Conservation (phyloP, 371 early-diverging fungal species). For the Mortierella sp. region DNA sequence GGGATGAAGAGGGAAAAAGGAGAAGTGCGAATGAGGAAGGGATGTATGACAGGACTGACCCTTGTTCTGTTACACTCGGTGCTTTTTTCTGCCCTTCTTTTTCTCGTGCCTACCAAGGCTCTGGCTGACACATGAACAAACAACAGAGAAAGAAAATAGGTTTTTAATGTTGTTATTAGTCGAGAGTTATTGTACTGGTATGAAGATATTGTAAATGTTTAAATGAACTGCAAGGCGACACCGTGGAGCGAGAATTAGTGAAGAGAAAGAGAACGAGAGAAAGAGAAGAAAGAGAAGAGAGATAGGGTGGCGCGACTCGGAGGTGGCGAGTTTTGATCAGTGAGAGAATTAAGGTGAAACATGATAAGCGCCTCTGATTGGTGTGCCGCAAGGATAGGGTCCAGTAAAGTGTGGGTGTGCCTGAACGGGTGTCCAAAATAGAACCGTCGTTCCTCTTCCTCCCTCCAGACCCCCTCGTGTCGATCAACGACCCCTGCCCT, state of each 20-base stretch:
- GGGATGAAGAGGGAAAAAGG: not conserved
- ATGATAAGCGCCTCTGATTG: not conserved
- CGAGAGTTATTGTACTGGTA: constrained; percentile 17
- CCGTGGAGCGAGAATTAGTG: not conserved
- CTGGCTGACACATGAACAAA: not conserved
- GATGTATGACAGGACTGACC: not conserved
- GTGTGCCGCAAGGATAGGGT: not conserved
- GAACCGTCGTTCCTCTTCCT: not conserved
- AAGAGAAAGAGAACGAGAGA: too few species aligned
- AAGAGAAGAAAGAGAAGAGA: not conserved
- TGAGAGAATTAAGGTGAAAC: constrained; percentile 9
- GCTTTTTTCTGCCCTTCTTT: not conserved
- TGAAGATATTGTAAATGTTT: not conserved
- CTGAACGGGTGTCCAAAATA: not conserved
- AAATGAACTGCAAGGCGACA: not conserved
- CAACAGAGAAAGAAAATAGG: not conserved
- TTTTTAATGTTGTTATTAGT: constrained; percentile 15
- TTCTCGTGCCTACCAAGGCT: not conserved
- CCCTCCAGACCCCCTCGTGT: not conserved
- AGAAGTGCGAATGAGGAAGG: not conserved
- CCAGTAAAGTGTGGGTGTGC: constrained; percentile 3
- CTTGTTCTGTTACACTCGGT: not conserved
- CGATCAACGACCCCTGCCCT: not conserved
- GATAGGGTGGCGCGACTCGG: not conserved
- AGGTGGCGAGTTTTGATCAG: not conserved